phyloP scores from a whole-genome alignment of 192 early-diverging fungal genomes.

The Podila epigama region DNA sequence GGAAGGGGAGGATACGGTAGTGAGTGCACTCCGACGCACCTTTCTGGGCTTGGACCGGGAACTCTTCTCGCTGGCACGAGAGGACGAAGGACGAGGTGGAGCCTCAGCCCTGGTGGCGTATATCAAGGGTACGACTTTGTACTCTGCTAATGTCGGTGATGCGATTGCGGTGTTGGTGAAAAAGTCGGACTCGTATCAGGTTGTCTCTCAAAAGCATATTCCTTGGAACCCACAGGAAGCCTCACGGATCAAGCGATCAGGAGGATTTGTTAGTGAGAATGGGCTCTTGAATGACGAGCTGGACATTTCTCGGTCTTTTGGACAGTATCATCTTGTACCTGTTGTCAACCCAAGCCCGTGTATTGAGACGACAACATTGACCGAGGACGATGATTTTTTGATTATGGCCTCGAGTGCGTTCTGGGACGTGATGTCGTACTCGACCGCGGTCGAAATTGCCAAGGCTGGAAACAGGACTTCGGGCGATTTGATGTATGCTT shows the following conservation, averaged over 20 bases:
- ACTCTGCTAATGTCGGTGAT: constrained; percentile 89
- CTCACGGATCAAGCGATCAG: constrained; percentile 77
- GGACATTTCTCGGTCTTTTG: constrained; percentile 82
- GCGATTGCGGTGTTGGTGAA: constrained; percentile 80
- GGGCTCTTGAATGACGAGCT: constrained; percentile 79
- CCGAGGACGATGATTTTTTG: constrained; percentile 83
- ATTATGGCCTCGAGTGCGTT: constrained; percentile 78
- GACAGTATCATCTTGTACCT: constrained; percentile 84
- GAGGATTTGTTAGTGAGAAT: constrained; percentile 80
- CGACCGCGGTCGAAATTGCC: constrained; percentile 87
- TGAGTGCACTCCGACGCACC: constrained; percentile 78
- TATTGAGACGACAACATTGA: constrained; percentile 73
- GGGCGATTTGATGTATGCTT: constrained; percentile 76
- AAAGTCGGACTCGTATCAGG: constrained; percentile 69
- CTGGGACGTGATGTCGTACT: constrained; percentile 81
- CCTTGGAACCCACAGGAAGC: constrained; percentile 74
- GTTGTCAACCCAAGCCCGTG: constrained; percentile 86
- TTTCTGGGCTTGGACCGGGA: constrained; percentile 87
- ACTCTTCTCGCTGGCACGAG: constrained; percentile 46
- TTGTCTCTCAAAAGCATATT: constrained; percentile 77
- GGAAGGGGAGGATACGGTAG: constrained; percentile 62
- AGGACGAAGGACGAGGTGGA: constrained; percentile 64
- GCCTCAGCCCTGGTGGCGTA: constrained; percentile 84
- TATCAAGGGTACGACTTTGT: constrained; percentile 76
- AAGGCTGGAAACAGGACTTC: constrained; percentile 66